Percentiles rank a stretch among this genome's conserved stretches.
Conservation (phyloP, 1,284 basidiomycete species). For the Rhodotorula sp. region DNA sequence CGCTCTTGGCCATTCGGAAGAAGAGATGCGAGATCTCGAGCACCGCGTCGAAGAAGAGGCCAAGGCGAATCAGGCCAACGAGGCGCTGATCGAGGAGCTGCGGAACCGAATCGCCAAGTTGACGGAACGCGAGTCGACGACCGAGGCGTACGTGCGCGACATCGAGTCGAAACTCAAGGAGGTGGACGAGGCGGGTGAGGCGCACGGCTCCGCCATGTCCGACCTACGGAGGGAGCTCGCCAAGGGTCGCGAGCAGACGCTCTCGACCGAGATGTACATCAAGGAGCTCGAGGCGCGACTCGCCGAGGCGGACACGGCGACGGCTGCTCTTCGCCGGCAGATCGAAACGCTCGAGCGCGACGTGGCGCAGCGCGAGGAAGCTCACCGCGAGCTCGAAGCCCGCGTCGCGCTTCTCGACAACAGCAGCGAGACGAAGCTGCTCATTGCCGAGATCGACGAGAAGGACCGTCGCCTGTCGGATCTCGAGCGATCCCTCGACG, state of each 20-base stretch:
- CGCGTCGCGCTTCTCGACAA: constrained; percentile 68
- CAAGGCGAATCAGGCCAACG: constrained; percentile 71
- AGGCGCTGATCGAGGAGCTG: constrained; percentile 77
- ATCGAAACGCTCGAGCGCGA: constrained; percentile 78
- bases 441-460: constrained; percentile 70
- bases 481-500: constrained; percentile 71
- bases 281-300: constrained; percentile 83
- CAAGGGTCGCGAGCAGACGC: constrained; percentile 72
- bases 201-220: constrained; percentile 70
- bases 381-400: constrained; percentile 64
- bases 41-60: constrained; percentile 66
- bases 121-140: constrained; percentile 81
- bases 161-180: constrained; percentile 84
- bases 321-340: constrained; percentile 64
- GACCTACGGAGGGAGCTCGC: constrained; percentile 81
- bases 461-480: constrained; percentile 71
- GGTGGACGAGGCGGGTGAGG: constrained; percentile 72
- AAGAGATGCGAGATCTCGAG: constrained; percentile 86
- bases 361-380: constrained; percentile 66
- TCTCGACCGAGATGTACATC: constrained; percentile 74
- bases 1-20: constrained; percentile 83
- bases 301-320: constrained; percentile 72
- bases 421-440: constrained; percentile 58
- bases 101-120: constrained; percentile 75
- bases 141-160: constrained; percentile 81